phyloP scores from a whole-genome alignment of 2,329 filamentous ascomycete species.

The Penicillium sp. region DNA sequence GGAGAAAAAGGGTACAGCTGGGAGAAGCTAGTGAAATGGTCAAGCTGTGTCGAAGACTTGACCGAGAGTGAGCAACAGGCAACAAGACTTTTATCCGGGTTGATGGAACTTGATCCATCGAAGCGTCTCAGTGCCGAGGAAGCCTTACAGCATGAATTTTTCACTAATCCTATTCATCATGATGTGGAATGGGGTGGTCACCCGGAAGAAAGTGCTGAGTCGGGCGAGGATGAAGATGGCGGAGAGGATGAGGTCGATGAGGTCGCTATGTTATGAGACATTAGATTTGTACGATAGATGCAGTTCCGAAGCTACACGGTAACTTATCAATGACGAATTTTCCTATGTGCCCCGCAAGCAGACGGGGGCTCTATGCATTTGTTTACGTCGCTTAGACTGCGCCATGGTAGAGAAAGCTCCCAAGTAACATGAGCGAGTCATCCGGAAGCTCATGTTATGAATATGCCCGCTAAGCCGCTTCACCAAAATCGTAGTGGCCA shows the following conservation, averaged over 20 bases:
- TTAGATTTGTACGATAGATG: slow-evolving; percentile 22
- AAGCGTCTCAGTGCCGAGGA: slow-evolving; percentile 45
- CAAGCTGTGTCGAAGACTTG: slow-evolving; percentile 70
- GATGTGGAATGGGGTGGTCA: slow-evolving; percentile 42
- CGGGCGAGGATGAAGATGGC: slow-evolving; percentile 30
- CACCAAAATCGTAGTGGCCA: slow-evolving; percentile 51
- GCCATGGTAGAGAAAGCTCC: background rate
- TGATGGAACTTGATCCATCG: slow-evolving; percentile 46
- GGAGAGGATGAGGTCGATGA: slow-evolving; percentile 40
- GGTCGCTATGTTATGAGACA: slow-evolving; percentile 36
- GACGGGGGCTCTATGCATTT: background rate
- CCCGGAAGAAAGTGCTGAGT: slow-evolving; percentile 36
- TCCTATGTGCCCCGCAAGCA: background rate
- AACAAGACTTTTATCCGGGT: slow-evolving; percentile 40
- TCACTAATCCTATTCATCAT: slow-evolving; percentile 41
- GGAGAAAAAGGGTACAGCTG: slow-evolving; percentile 80
- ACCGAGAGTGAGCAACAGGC: slow-evolving; percentile 47
- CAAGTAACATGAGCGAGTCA: background rate
- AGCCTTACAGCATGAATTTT: slow-evolving; percentile 46
- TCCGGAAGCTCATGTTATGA: background rate
- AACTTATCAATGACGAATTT: slow-evolving; percentile 1
- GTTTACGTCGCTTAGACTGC: slow-evolving; percentile 2
- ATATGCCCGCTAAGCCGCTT: slow-evolving; percentile 32
- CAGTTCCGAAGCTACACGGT: slow-evolving; percentile 11
- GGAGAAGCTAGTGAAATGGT: slow-evolving; percentile 95